Conservation (phyloP, 106 monocot species). For the Ottelia alismoides region DNA sequence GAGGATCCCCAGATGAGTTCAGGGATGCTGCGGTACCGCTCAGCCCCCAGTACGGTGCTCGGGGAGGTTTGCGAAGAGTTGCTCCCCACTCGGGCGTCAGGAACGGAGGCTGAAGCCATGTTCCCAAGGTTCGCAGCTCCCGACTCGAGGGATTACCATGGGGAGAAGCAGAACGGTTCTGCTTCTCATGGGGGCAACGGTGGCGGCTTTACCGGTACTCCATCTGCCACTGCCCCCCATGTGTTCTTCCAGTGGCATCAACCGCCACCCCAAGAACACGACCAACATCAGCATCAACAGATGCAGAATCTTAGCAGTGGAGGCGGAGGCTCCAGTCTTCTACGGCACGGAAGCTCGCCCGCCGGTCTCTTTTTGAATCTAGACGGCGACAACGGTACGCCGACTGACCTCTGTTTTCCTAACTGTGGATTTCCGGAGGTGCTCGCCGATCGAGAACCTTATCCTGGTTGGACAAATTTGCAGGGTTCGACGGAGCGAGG, state of each 20-base stretch:
- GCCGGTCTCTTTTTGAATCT: background rate
- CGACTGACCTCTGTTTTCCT: background rate
- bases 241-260: slow-evolving; percentile 1
- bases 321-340: background rate
- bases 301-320: no score
- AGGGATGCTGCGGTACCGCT: slow-evolving; percentile 66
- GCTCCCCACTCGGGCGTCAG: slow-evolving; percentile 34
- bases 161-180: slow-evolving; percentile 28
- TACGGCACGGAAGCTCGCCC: background rate
- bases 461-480: background rate
- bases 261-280: no score
- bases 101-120: background rate
- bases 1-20: slow-evolving; percentile 52
- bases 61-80: slow-evolving; percentile 64
- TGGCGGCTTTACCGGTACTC: slow-evolving; percentile 2
- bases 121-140: slow-evolving; percentile 55
- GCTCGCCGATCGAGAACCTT: background rate
- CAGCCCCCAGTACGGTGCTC: slow-evolving; percentile 67
- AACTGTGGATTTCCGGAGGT: background rate
- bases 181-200: slow-evolving; percentile 26
- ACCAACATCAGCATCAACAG: slow-evolving; percentile 13
- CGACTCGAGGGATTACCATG: slow-evolving; percentile 24
- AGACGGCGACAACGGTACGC: background rate
- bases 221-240: background rate
- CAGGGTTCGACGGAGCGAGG: no score